Percentiles rank a stretch among this genome's conserved stretches.
Evolutionary conservation across 495 filamentous ascomycete genomes (phyloP).

Genomic region (Penicillium soppii): DNA sequence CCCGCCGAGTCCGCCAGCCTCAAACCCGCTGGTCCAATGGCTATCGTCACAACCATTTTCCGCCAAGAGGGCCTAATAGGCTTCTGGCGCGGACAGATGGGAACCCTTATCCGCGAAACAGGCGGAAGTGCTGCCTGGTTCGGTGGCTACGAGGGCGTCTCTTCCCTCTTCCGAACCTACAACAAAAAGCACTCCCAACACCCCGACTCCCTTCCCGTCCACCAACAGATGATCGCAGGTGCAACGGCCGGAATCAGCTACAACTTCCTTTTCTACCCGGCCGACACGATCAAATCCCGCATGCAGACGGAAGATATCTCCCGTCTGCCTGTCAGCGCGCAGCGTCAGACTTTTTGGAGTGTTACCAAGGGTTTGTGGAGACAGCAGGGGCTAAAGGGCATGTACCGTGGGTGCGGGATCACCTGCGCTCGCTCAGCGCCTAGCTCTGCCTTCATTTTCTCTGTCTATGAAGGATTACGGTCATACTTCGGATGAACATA

Average conservation of each 20-base stretch:
- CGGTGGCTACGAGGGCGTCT: slow-evolving; percentile 81
- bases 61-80: slow-evolving; percentile 76
- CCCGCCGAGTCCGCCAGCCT: slow-evolving; percentile 43
- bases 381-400: slow-evolving; percentile 73
- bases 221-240: slow-evolving; percentile 83
- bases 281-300: slow-evolving; percentile 92
- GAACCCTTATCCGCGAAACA: slow-evolving; percentile 90
- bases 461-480: slow-evolving; percentile 83
- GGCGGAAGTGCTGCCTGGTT: slow-evolving; percentile 96
- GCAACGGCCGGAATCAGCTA: slow-evolving; percentile 90
- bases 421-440: slow-evolving; percentile 84
- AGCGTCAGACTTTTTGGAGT: slow-evolving; percentile 62
- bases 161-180: slow-evolving; percentile 58
- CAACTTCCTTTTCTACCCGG: slow-evolving; percentile 95
- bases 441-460: slow-evolving; percentile 96
- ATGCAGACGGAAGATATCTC: slow-evolving; percentile 86
- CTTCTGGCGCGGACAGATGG: slow-evolving; percentile 94
- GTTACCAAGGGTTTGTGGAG: slow-evolving; percentile 72
- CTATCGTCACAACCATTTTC: slow-evolving; percentile 72
- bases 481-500: slow-evolving; percentile 52
- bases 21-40: slow-evolving; percentile 49
- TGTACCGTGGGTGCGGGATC: slow-evolving; percentile 95
- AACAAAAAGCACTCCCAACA: slow-evolving; percentile 13
- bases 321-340: slow-evolving; percentile 21
- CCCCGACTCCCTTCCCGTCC: slow-evolving; percentile 42